Conservation (phyloP, 2,329 filamentous ascomycete genomes). For the Xylaria sp. region DNA sequence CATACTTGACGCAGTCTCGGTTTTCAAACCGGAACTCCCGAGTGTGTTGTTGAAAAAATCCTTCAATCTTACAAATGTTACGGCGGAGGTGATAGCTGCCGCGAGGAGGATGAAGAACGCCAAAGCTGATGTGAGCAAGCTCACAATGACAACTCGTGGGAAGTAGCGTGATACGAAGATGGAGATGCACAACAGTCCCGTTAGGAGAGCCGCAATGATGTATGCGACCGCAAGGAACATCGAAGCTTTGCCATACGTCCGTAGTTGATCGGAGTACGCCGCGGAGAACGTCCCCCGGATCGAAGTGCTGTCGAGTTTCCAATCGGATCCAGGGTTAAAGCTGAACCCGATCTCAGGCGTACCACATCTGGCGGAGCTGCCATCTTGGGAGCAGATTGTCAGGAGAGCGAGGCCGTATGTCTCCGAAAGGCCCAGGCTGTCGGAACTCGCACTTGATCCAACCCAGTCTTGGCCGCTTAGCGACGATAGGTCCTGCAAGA, state of each 20-base stretch:
- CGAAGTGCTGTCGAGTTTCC: constrained; percentile 35
- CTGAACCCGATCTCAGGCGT: constrained; percentile 33
- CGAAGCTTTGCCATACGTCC: constrained; percentile 31
- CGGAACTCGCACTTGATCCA: constrained; percentile 32
- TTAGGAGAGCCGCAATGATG: constrained; percentile 32
- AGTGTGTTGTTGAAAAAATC: constrained; percentile 34
- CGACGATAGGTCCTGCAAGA: constrained; percentile 38
- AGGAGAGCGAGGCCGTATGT: constrained; percentile 39
- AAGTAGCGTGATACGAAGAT: constrained; percentile 25
- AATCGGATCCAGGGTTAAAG: constrained; percentile 38
- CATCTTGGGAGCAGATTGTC: constrained; percentile 36
- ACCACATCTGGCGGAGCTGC: constrained; percentile 31
- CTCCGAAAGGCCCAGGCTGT: constrained; percentile 33
- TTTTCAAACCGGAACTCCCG: constrained; percentile 29
- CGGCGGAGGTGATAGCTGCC: constrained; percentile 30
- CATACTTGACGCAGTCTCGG: constrained; percentile 24
- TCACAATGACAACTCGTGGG: constrained; percentile 14
- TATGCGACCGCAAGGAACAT: constrained; percentile 36
- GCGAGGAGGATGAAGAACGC: constrained; percentile 33
- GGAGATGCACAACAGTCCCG: constrained; percentile 27
- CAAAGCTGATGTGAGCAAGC: constrained; percentile 26
- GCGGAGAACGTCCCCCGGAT: constrained; percentile 23
- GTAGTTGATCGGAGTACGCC: constrained; percentile 30
- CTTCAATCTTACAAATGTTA: constrained; percentile 31
- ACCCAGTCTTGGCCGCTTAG: constrained; percentile 39